These are phyloP conservation scores for Raffaelea deltoideospora DNA, from an alignment of 2,329 filamentous ascomycete genomes.

Conservation along the genomic window DNA sequence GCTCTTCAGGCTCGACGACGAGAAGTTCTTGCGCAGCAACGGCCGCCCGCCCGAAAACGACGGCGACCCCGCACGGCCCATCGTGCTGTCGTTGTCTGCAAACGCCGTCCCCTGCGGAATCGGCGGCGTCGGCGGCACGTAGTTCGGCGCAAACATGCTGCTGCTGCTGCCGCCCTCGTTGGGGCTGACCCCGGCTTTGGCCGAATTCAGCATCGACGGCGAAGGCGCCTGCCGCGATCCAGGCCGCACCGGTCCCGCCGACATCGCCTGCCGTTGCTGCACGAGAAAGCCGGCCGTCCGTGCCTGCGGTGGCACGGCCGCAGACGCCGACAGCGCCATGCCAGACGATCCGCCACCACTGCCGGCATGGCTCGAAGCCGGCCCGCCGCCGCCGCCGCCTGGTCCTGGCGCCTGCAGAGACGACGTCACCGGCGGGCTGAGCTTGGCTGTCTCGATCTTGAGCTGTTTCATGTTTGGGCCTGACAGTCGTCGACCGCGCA, in stretches of 20 bases:
- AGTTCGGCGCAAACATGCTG: constrained; percentile 13
- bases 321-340: constrained; percentile 1
- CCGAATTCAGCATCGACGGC: constrained; percentile 12
- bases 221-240: constrained; percentile 13
- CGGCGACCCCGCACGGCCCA: constrained; percentile 35
- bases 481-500: constrained; percentile 65
- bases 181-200: constrained; percentile 4
- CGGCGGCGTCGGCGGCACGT: constrained; percentile 19
- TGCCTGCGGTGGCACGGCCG: constrained; percentile 9
- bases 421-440: constrained; percentile 12
- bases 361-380: background rate
- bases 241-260: constrained; percentile 19
- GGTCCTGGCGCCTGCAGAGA: constrained; percentile 1
- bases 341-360: no score
- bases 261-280: constrained; percentile 26
- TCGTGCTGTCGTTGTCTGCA: constrained; percentile 13
- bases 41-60: constrained; percentile 29
- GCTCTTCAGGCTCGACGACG: constrained; percentile 54
- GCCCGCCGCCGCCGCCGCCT: background rate
- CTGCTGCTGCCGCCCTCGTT: constrained; percentile 10
- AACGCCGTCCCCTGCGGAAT: constrained; percentile 11
- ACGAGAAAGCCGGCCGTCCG: constrained; percentile 21
- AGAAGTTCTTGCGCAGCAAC: constrained; percentile 50
- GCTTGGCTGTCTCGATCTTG: constrained; percentile 63
- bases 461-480: constrained; percentile 68